Evolutionary conservation across 805 yeast species (phyloP).

Genomic region (Lachancea lanzarotensis): DNA sequence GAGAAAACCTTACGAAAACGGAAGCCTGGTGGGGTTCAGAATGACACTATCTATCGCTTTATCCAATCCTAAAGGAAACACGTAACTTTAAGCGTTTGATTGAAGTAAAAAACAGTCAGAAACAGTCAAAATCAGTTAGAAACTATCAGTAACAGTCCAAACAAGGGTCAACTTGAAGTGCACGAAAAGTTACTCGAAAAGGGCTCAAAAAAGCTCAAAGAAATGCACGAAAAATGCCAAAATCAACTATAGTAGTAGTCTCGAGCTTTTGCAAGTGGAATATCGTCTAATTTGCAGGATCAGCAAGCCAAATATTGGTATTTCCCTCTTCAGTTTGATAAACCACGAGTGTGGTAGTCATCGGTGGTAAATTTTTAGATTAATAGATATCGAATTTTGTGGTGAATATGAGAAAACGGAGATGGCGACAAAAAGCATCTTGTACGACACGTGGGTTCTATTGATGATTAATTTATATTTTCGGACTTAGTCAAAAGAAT

Average conservation of each 20-base stretch:
- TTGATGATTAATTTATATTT: not conserved
- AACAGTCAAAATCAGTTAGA: no score
- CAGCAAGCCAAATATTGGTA: not conserved
- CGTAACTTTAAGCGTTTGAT: no score
- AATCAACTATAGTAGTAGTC: not conserved
- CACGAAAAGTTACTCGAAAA: not conserved
- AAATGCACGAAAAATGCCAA: not conserved
- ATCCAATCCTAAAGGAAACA: no score
- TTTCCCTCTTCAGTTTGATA: not conserved
- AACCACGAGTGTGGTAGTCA: not conserved
- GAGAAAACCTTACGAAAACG: no score
- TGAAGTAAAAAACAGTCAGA: no score
- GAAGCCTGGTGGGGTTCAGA: no score
- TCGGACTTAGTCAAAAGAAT: no score
- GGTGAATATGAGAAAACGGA: not conserved
- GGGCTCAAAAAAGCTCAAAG: not conserved
- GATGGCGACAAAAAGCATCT: not conserved
- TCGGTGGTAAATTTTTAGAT: not conserved
- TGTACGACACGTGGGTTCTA: slow-evolving; percentile 1
- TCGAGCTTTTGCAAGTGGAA: not conserved
- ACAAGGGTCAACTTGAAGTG: not conserved
- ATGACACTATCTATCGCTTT: no score
- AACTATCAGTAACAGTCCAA: not conserved
- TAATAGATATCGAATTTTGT: not conserved
- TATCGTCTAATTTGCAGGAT: not conserved